A percentile compares a stretch with the other conserved stretches of the same genome.
These are phyloP conservation scores for Cladophialophora carrionii DNA, from an alignment of 2,329 filamentous ascomycete genomes.

Conservation along the genomic window DNA sequence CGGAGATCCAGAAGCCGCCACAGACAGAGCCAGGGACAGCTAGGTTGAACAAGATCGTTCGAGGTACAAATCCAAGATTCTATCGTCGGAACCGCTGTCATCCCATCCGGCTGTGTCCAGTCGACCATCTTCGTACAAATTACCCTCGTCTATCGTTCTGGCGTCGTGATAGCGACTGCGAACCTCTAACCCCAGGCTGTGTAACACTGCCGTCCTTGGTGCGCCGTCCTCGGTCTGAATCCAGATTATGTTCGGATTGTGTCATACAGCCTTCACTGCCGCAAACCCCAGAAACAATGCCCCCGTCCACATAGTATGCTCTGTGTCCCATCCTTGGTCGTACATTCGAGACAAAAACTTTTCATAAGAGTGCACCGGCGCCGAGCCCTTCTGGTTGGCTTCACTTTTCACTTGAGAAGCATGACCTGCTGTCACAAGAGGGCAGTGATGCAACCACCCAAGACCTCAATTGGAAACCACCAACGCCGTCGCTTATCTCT, in stretches of 20 bases:
- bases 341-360: conserved; percentile 24
- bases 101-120: conserved; percentile 18
- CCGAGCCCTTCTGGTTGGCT: conserved; percentile 6
- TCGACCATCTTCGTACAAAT: conserved; percentile 17
- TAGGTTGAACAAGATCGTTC: conserved; percentile 28
- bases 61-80: conserved; percentile 25
- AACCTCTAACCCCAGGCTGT: conserved; percentile 19
- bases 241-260: conserved; percentile 23
- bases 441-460: background rate
- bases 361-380: conserved; percentile 21
- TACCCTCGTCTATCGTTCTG: conserved; percentile 6
- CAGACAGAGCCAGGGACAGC: conserved; percentile 17
- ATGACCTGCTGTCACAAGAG: conserved; percentile 1
- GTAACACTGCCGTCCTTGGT: conserved; percentile 21
- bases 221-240: conserved; percentile 22
- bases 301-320: conserved; percentile 5
- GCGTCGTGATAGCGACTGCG: conserved; percentile 10
- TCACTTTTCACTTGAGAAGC: background rate
- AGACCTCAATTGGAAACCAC: conserved; percentile 5
- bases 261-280: conserved; percentile 22
- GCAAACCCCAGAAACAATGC: conserved; percentile 5
- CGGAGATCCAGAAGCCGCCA: conserved; percentile 15
- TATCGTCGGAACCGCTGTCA: conserved; percentile 23
- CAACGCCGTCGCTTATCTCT: background rate
- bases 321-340: conserved; percentile 26